Conservation (phyloP, 495 filamentous ascomycete genomes). For the Xylaria grammica region DNA sequence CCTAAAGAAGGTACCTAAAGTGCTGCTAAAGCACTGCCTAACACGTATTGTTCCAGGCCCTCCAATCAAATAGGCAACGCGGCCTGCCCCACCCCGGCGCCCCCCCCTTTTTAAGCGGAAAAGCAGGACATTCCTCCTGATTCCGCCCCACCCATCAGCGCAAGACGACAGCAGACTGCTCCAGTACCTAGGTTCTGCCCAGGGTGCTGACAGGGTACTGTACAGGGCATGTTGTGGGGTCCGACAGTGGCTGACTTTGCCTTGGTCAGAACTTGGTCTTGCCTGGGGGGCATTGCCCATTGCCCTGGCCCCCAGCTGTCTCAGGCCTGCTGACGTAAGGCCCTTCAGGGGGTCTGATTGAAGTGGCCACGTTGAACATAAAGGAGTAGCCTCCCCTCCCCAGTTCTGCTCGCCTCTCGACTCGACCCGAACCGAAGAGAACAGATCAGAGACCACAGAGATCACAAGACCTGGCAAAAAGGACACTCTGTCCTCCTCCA, state of each 20-base stretch:
- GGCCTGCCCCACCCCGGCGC: not conserved
- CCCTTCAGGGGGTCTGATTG: not conserved
- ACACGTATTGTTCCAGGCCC: not conserved
- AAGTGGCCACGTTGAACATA: conserved; percentile 43
- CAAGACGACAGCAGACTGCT: not conserved
- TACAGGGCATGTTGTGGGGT: conserved; percentile 5
- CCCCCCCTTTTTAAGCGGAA: not conserved
- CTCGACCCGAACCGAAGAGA: conserved; percentile 14
- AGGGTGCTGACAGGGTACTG: not conserved
- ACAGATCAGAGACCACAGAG: no score
- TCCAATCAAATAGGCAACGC: conserved; percentile 12
- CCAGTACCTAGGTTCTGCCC: not conserved
- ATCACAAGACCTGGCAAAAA: conserved; percentile 10
- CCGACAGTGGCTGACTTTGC: conserved; percentile 3
- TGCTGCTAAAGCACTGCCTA: no score
- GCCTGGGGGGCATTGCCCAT: no score
- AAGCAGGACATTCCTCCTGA: not conserved
- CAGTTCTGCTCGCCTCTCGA: conserved; percentile 8
- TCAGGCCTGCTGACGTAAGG: conserved; percentile 4
- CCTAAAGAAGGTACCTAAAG: no score
- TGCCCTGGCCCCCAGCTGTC: not conserved
- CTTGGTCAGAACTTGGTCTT: not conserved
- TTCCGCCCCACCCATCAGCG: conserved; percentile 1
- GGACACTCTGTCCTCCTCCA: conserved; percentile 26
- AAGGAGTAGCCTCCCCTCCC: conserved; percentile 29